phyloP scores from a whole-genome alignment of 345 rosid species.

The Raphanus raphanistrum region DNA sequence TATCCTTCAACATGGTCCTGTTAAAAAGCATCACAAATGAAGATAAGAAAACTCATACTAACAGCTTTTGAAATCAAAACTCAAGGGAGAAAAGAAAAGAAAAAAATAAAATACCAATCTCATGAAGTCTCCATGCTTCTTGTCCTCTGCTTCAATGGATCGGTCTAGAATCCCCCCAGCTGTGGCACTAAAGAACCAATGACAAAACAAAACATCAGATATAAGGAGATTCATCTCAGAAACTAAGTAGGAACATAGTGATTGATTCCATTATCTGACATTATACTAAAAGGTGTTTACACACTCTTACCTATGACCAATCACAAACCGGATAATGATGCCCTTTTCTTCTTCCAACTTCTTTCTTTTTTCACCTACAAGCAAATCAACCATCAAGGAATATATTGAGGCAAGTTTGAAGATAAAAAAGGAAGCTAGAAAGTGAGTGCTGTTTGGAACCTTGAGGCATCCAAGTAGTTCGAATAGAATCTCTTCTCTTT shows the following conservation, averaged over 20 bases:
- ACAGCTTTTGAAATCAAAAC: neutral
- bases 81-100: neutral
- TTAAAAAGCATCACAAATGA: conserved; percentile 13
- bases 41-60: neutral
- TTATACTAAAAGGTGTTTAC: neutral
- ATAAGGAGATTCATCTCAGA: neutral
- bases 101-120: conserved; percentile 58
- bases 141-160: conserved; percentile 87
- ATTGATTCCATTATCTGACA: neutral
- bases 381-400: neutral
- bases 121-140: conserved; percentile 85
- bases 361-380: conserved; percentile 67
- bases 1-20: conserved; percentile 69
- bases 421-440: neutral
- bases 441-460: conserved; percentile 44
- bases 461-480: conserved; percentile 97
- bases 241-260: neutral
- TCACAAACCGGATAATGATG: conserved; percentile 60
- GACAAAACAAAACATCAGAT: neutral
- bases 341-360: conserved; percentile 66
- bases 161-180: conserved; percentile 88
- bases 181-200: conserved; percentile 59
- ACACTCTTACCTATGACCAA: conserved; percentile 72
- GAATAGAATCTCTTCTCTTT: conserved; percentile 90
- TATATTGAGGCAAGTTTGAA: neutral